Conservation (phyloP, 768 basidiomycete genomes). For the Rhodotorula graminis region DNA sequence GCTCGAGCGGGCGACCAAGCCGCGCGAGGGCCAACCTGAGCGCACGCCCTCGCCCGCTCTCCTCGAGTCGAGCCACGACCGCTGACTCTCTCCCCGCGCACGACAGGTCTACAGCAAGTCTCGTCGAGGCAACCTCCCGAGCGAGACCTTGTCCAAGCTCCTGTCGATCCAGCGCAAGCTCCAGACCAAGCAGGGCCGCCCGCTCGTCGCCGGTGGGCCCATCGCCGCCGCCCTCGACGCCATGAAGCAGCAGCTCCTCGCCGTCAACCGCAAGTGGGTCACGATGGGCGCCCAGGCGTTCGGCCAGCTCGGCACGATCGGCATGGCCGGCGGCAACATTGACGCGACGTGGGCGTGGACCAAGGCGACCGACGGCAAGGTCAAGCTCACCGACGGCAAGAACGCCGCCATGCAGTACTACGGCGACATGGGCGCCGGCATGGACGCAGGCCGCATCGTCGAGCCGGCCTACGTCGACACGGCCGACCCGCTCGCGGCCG, state of each 20-base stretch:
- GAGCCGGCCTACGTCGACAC: constrained; percentile 4
- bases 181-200: constrained; percentile 53
- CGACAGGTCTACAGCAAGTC: not conserved
- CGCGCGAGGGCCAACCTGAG: no score
- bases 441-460: constrained; percentile 31
- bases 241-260: constrained; percentile 19
- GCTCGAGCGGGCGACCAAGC: no score
- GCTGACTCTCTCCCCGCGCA: no score
- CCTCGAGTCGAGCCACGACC: no score
- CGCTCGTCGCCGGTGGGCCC: not conserved
- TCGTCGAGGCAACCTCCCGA: constrained; percentile 6
- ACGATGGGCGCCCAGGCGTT: constrained; percentile 20
- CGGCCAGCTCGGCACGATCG: constrained; percentile 31
- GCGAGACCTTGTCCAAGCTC: constrained; percentile 7
- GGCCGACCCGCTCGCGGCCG: constrained; percentile 8
- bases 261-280: constrained; percentile 29
- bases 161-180: constrained; percentile 53
- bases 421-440: constrained; percentile 10
- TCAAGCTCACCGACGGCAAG: constrained; percentile 23
- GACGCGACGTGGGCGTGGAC: constrained; percentile 29
- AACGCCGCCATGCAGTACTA: constrained; percentile 1
- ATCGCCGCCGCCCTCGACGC: constrained; percentile 21
- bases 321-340: constrained; percentile 11
- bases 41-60: no score
- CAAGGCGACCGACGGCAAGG: constrained; percentile 32